phyloP scores from a whole-genome alignment of 1,284 basidiomycete genomes.

The Erythrobasidium hasegawianum region DNA sequence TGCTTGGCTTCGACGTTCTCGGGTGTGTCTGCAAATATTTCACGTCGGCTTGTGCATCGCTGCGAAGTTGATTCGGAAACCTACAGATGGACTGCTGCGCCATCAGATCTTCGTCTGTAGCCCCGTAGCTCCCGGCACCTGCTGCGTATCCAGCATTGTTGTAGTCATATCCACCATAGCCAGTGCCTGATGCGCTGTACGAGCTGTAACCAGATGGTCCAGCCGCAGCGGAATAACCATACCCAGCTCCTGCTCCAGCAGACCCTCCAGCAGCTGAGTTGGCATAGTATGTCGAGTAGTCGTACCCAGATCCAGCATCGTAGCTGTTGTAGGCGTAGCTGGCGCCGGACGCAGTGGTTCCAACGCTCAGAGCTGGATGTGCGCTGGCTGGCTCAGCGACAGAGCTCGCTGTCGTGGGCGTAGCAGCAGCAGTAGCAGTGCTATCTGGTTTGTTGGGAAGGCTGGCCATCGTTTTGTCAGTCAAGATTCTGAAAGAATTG shows the following conservation, averaged over 20 bases:
- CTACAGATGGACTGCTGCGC: constrained; percentile 33
- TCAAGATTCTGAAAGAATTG: no score
- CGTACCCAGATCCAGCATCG: constrained; percentile 14
- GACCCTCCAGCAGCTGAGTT: not conserved
- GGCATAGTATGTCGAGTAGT: not conserved
- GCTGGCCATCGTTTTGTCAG: no score
- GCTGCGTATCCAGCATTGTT: constrained; percentile 14
- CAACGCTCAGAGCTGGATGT: not conserved
- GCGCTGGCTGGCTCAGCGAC: constrained; percentile 13
- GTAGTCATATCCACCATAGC: constrained; percentile 6
- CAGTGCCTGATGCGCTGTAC: constrained; percentile 9
- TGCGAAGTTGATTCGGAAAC: no score
- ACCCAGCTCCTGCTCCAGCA: constrained; percentile 10
- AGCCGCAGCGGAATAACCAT: constrained; percentile 8
- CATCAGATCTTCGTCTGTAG: constrained; percentile 24
- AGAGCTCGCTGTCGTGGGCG: constrained; percentile 13
- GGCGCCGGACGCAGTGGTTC: not conserved
- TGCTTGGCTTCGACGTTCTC: constrained; percentile 7
- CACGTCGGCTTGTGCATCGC: no score
- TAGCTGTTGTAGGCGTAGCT: constrained; percentile 13
- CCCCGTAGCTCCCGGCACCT: constrained; percentile 9
- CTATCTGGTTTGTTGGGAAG: constrained; percentile 11
- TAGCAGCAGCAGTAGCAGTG: not conserved
- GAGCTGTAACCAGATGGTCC: constrained; percentile 19
- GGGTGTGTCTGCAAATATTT: constrained; percentile 24